Base-by-base conservation (phyloP, 2,329 filamentous ascomycete species). In the Fusarium brevicatenulatum region DNA sequence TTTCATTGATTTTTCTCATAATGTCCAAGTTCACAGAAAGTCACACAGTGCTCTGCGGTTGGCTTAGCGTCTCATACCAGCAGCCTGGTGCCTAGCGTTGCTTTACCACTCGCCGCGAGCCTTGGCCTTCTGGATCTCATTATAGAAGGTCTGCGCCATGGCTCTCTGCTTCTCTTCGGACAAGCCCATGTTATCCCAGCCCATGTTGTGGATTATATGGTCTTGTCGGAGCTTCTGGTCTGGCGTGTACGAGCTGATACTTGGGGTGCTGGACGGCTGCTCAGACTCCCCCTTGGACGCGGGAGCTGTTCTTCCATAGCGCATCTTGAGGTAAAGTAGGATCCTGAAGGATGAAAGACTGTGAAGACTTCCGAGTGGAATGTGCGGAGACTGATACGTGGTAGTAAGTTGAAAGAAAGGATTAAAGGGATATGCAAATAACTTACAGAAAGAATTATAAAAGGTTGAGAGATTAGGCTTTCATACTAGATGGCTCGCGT, bases 301-400 rank as follows among this genome's bases (percentile, higher is more conserved):
- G 21, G 5, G 8, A 23, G 7, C 11, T 9, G 15, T 28, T 18
- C 30, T 18, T 2, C 21, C 18, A 21, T 9, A 11, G 12, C 32
- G 19, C 32, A 52, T 36, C 5, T 19, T 25, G 21, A 37, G 1
- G 0, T 4, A 7, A n/a, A 11, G 9, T 32, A 49, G 13, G 11
- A 34, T 10, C 9, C 7, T 28, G 3, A 5, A 15, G 3, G 1
- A 9, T 9, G 18, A 8, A 2, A 9, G 9, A 11, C 0, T 8
- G 9, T 11, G 23, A 21, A 16, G 5, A 25, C 2, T 12, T 12
- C 2, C 2, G 21, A 13, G 47, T 13, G 4, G 15, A 23, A 18
- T 2, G 0, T 19, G 1, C 8, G 21, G 8, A 23, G 16, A 50
- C 10, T 32, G 15, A 7, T 34, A 25, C 11, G 16, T 25, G 16